Evolutionary conservation across 306 rosid species (phyloP).

Genomic region (Quercus parvula): DNA sequence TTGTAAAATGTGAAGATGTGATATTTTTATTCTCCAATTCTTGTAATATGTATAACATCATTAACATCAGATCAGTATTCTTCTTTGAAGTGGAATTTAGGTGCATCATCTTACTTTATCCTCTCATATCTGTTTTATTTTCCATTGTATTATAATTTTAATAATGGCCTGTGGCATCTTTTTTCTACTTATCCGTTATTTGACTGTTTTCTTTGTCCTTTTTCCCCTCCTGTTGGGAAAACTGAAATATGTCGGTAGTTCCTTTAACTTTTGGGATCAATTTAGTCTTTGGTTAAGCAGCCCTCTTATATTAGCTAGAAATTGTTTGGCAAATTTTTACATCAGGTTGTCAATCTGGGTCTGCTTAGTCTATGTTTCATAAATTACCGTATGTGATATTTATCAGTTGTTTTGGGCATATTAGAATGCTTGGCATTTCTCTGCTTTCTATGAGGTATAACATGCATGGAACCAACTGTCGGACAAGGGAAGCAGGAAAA

Average conservation of each 20-base stretch:
- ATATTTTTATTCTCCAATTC: not conserved
- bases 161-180: not conserved
- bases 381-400: not conserved
- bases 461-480: not conserved
- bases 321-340: slow-evolving; percentile 5
- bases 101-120: not conserved
- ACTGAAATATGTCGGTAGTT: not conserved
- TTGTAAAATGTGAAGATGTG: not conserved
- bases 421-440: slow-evolving; percentile 1
- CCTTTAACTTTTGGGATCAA: slow-evolving; percentile 6
- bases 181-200: not conserved
- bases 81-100: not conserved
- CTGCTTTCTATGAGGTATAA: slow-evolving; percentile 2
- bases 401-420: not conserved
- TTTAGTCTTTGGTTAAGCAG: not conserved
- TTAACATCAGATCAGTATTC: not conserved
- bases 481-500: not conserved
- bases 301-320: slow-evolving; percentile 9
- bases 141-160: not conserved
- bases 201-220: not conserved
- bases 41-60: not conserved
- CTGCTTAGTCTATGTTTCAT: slow-evolving; percentile 5
- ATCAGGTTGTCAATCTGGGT: not conserved
- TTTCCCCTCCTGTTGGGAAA: not conserved
- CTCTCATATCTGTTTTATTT: not conserved